Conservation (phyloP, 768 basidiomycete species). For the Tulasnella sp. region DNA sequence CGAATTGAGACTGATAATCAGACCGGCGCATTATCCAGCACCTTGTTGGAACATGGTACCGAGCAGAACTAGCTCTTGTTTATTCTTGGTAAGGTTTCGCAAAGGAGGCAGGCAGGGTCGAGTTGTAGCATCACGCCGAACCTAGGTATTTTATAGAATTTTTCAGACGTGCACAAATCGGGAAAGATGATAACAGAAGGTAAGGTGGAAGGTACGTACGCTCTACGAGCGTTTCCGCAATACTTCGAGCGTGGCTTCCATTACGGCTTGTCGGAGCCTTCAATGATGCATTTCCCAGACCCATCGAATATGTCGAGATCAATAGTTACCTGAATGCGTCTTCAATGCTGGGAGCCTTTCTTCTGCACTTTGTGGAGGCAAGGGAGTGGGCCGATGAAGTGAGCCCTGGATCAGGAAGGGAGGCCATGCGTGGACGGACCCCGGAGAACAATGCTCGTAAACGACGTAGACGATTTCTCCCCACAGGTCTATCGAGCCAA, state of each 20-base stretch:
- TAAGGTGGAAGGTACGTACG: not conserved
- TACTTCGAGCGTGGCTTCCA: slow-evolving; percentile 8
- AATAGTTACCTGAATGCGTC: not conserved
- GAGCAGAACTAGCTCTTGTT: slow-evolving; percentile 5
- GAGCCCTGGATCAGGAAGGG: not conserved
- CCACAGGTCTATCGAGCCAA: not conserved
- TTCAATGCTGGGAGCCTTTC: not conserved
- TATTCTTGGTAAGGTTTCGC: slow-evolving; percentile 1
- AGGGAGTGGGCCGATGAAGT: not conserved
- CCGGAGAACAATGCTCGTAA: not conserved
- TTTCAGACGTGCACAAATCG: not conserved
- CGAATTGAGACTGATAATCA: not conserved
- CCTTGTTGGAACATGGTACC: not conserved
- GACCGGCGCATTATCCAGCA: not conserved
- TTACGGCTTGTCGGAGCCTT: not conserved
- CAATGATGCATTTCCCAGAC: not conserved
- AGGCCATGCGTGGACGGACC: not conserved
- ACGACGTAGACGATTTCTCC: not conserved
- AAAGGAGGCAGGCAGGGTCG: slow-evolving; percentile 10
- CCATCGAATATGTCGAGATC: not conserved
- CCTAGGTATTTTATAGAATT: not conserved
- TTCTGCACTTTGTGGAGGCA: not conserved
- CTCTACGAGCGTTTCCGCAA: not conserved
- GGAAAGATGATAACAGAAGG: not conserved
- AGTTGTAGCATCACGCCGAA: not conserved